phyloP scores from a whole-genome alignment of 768 basidiomycete species.

The Zangia roseola region DNA sequence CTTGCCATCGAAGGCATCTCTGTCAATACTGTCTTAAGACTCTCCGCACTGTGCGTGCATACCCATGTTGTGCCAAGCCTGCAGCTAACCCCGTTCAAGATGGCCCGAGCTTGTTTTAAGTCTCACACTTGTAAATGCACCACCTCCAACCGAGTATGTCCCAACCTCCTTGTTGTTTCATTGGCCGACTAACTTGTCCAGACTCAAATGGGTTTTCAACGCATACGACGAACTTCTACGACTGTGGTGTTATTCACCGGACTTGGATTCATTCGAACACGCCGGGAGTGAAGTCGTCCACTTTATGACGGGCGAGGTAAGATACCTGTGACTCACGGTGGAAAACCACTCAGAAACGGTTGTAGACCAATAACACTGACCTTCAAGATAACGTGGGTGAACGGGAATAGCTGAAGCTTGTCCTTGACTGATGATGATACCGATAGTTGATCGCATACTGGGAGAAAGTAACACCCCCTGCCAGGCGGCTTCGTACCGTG shows the following conservation, averaged over 20 bases:
- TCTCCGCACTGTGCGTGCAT: conserved; percentile 59
- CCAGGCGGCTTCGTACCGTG: conserved; percentile 47
- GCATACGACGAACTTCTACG: conserved; percentile 64
- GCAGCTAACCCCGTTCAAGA: conserved; percentile 34
- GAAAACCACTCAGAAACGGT: conserved; percentile 2
- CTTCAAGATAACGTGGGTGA: conserved; percentile 61
- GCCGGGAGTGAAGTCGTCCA: conserved; percentile 57
- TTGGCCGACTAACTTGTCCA: conserved; percentile 24
- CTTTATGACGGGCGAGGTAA: conserved; percentile 56
- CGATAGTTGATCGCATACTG: conserved; percentile 64
- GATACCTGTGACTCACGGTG: conserved; percentile 18
- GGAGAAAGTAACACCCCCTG: conserved; percentile 56
- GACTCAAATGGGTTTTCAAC: conserved; percentile 57
- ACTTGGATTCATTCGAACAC: conserved; percentile 67
- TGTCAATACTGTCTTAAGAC: conserved; percentile 57
- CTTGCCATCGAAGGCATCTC: conserved; percentile 65
- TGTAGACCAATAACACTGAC: conserved; percentile 41
- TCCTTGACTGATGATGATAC: conserved; percentile 12
- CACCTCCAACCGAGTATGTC: conserved; percentile 64
- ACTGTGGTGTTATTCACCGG: conserved; percentile 62
- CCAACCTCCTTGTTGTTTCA: not conserved
- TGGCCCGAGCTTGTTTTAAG: conserved; percentile 73
- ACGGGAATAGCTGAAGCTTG: not conserved
- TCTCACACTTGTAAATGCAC: conserved; percentile 66
- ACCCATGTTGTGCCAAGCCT: not conserved